A percentile compares a stretch with the other conserved stretches of the same genome.
Evolutionary conservation across 331 rosid genomes (phyloP).

Genomic region (Pyrus hybrid): DNA sequence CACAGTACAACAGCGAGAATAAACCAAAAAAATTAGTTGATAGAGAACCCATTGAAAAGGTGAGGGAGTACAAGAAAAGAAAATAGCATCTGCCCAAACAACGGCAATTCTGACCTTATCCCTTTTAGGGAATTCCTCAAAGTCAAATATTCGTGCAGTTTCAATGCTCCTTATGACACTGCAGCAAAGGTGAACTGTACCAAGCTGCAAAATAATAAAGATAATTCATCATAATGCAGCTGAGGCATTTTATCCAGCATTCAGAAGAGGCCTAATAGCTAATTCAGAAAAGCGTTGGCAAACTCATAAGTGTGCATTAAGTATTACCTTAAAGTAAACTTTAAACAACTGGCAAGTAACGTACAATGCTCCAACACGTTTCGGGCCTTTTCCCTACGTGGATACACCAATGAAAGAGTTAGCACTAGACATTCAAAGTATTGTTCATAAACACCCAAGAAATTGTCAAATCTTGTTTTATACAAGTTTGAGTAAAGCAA

Average conservation of each 20-base stretch:
- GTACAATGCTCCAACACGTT: conserved; percentile 90
- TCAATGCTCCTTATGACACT: conserved; percentile 97
- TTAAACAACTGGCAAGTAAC: conserved; percentile 93
- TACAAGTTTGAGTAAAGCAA: background rate
- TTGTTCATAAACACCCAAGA: background rate
- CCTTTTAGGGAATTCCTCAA: conserved; percentile 89
- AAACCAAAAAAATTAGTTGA: background rate
- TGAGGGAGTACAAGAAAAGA: background rate
- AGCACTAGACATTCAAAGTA: background rate
- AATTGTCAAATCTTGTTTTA: background rate
- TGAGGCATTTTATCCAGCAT: conserved; percentile 6
- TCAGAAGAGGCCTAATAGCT: background rate
- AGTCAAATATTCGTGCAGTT: conserved; percentile 90
- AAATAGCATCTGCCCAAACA: background rate
- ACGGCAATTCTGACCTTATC: conserved; percentile 60
- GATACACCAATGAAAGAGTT: conserved; percentile 9
- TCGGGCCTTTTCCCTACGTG: conserved; percentile 82
- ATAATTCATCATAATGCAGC: conserved; percentile 11
- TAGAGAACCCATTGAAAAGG: background rate
- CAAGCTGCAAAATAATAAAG: conserved; percentile 65
- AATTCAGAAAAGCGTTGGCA: background rate
- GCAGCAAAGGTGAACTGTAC: conserved; percentile 92
- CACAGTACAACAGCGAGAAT: conserved; percentile 12
- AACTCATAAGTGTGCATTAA: background rate
- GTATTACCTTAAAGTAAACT: conserved; percentile 75